Percentiles rank a stretch among this genome's conserved stretches.
Conservation (phyloP, 768 basidiomycete species). For the Pisolithus tinctorius region DNA sequence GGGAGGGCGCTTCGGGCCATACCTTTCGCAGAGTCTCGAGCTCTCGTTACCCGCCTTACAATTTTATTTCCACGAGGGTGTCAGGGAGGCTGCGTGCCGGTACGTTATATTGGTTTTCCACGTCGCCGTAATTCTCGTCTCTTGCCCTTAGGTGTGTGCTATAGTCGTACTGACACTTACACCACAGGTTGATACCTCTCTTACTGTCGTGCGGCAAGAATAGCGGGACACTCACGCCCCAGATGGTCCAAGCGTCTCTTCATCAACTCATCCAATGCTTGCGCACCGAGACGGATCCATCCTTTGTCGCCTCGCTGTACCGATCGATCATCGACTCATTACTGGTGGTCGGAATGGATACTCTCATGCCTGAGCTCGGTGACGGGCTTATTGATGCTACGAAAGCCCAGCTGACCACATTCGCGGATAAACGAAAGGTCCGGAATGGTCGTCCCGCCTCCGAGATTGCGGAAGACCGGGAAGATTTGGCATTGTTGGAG, state of each 20-base stretch:
- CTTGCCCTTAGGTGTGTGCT: neutral
- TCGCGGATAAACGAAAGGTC: conserved; percentile 63
- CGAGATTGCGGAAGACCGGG: conserved; percentile 45
- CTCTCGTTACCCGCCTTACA: conserved; percentile 62
- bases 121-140: neutral
- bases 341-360: conserved; percentile 48
- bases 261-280: conserved; percentile 58
- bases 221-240: conserved; percentile 54
- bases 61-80: conserved; percentile 83
- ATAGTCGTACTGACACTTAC: neutral
- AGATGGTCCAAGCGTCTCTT: conserved; percentile 66
- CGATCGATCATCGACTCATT: conserved; percentile 60
- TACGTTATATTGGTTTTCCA: conserved; percentile 27
- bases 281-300: conserved; percentile 61
- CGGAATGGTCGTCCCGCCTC: conserved; percentile 35
- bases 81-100: conserved; percentile 72
- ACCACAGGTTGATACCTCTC: conserved; percentile 60
- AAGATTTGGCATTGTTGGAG: conserved; percentile 66
- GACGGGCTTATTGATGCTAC: conserved; percentile 59
- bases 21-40: conserved; percentile 63
- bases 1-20: conserved; percentile 60
- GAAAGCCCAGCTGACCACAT: conserved; percentile 58
- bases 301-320: conserved; percentile 73
- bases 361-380: conserved; percentile 48
- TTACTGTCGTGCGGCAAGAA: conserved; percentile 62